Conservation (phyloP, 257 asterid species). For the Nemophila menziesii region DNA sequence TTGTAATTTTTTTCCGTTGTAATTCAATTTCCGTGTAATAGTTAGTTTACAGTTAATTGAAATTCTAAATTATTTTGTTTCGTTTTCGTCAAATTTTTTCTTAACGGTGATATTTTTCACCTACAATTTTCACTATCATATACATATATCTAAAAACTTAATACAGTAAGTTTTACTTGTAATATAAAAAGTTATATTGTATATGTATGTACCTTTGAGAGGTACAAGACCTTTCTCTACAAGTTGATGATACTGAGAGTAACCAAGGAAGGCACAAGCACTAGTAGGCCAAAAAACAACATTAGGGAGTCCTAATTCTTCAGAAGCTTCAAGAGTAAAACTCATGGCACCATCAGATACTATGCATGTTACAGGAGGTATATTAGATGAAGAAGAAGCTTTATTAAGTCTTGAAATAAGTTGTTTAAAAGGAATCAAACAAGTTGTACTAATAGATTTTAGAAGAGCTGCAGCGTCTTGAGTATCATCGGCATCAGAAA, state of each 20-base stretch:
- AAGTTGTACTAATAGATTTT: conserved; percentile 22
- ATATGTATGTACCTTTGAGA: conserved; percentile 33
- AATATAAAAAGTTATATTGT: too few relatives aligned
- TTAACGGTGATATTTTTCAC: too few relatives aligned
- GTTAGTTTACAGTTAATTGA: too few relatives aligned
- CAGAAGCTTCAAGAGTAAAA: conserved; percentile 57
- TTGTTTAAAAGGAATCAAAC: conserved; percentile 30
- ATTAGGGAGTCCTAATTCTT: conserved; percentile 42
- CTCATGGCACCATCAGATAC: conserved; percentile 64
- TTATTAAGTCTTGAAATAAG: conserved; percentile 35
- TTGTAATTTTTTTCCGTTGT: too few relatives aligned
- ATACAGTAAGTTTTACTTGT: too few relatives aligned
- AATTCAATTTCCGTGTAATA: too few relatives aligned
- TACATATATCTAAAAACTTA: too few relatives aligned
- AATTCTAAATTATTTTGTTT: too few relatives aligned
- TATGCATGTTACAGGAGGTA: conserved; percentile 43
- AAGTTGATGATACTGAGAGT: conserved; percentile 32
- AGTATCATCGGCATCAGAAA: conserved; percentile 41
- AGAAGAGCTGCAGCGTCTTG: conserved; percentile 53
- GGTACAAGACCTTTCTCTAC: conserved; percentile 42
- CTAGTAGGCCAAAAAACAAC: conserved; percentile 46
- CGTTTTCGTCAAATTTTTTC: too few relatives aligned
- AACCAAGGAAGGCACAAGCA: conserved; percentile 51
- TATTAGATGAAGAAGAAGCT: conserved; percentile 22
- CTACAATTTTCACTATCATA: too few relatives aligned